These are phyloP conservation scores for Dentipellis sp. DNA, from an alignment of 768 basidiomycete species.

Conservation along the genomic window DNA sequence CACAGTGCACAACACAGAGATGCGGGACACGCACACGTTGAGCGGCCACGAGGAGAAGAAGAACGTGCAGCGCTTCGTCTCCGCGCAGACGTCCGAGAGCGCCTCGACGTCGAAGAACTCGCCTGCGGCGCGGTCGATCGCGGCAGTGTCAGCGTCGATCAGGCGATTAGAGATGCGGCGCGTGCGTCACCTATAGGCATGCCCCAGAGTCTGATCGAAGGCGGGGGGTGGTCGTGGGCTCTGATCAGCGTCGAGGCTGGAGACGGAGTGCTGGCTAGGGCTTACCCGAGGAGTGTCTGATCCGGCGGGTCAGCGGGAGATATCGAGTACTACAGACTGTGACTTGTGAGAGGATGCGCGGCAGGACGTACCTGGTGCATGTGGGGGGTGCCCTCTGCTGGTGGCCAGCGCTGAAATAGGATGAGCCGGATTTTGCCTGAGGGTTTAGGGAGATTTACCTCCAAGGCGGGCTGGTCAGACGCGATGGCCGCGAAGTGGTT, in stretches of 20 bases:
- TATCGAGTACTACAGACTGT: background rate
- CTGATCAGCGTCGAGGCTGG: background rate
- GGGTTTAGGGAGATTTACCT: slow-evolving; percentile 28
- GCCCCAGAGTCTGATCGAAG: slow-evolving; percentile 45
- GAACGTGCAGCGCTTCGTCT: slow-evolving; percentile 56
- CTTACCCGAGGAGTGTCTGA: slow-evolving; percentile 54
- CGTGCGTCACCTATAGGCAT: slow-evolving; percentile 56
- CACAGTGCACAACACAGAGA: too few relatives aligned
- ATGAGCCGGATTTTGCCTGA: background rate
- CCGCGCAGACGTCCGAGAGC: slow-evolving; percentile 45
- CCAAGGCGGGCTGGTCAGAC: slow-evolving; percentile 58
- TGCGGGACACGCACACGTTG: slow-evolving; percentile 41
- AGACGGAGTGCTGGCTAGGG: background rate
- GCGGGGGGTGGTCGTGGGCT: background rate
- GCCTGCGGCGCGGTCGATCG: slow-evolving; percentile 24
- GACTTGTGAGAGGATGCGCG: too few relatives aligned
- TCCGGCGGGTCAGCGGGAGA: background rate
- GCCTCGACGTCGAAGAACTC: slow-evolving; percentile 69
- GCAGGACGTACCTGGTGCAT: slow-evolving; percentile 46
- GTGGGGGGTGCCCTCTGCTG: slow-evolving; percentile 29
- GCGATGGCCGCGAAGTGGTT: slow-evolving; percentile 67
- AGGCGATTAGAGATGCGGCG: background rate
- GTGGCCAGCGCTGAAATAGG: slow-evolving; percentile 42
- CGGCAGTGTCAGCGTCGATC: too few relatives aligned
- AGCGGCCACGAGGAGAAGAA: slow-evolving; percentile 74